Evolutionary conservation across 139 green algal species (phyloP).

Genomic region (Desmodesmus armatus): DNA sequence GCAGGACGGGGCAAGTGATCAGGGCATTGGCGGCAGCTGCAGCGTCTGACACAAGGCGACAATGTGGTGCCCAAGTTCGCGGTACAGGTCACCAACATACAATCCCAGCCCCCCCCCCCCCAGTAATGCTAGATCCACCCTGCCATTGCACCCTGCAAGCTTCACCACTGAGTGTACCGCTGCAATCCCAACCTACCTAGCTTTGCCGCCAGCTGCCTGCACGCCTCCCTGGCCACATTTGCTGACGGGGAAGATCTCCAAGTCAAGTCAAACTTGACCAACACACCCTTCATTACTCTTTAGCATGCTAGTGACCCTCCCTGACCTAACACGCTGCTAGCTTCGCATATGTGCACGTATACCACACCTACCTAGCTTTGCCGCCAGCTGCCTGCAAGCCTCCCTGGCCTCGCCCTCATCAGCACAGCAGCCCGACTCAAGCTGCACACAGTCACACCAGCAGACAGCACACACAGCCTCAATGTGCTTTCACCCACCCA

Average conservation of each 20-base stretch:
- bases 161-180: no score
- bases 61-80: no score
- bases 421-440: slow-evolving; percentile 62
- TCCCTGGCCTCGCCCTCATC: slow-evolving; percentile 54
- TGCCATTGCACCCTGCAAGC: not conserved
- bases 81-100: no score
- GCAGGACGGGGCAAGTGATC: not conserved
- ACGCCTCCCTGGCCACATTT: slow-evolving; percentile 53
- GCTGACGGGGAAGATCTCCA: no score
- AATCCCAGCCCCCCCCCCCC: no score
- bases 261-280: no score
- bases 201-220: slow-evolving; percentile 57
- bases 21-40: not conserved
- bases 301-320: not conserved
- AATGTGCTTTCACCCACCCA: no score
- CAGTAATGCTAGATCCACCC: no score
- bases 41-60: no score
- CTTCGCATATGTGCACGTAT: not conserved
- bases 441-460: slow-evolving; percentile 35
- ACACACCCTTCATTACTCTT: no score
- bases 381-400: slow-evolving; percentile 59
- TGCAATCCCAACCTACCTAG: slow-evolving; percentile 11
- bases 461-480: not conserved
- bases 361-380: slow-evolving; percentile 34
- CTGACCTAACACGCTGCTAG: not conserved